Evolutionary conservation across 106 monocot species (phyloP), one percentile per base, ranked within the genome.

Genomic region (Hemerocallis citrina): DNA sequence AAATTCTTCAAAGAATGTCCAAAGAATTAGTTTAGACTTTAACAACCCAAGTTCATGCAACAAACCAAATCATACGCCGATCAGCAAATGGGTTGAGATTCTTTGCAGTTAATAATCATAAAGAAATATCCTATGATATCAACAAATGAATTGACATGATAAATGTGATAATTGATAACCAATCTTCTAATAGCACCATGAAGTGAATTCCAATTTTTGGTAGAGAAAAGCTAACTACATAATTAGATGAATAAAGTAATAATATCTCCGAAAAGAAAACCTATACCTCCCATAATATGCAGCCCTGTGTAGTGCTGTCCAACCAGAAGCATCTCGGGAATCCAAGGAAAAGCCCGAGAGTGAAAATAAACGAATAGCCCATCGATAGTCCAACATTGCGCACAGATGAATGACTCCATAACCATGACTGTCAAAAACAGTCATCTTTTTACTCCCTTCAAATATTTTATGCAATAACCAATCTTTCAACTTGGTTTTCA

Each of bases 261-360:
- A 59, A 39, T 59, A 39, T 25, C 40, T 1, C 16, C 20, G n/a
- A 11, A 20, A 24, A 59, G 13, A 62, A 44, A 62, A 68, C 40
- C 1, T 33, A 30, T 79, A 92, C 96, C 96, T 87, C 19, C 96
- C 88, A 72, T 38, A 72, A 66, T 68, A 78, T 50, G 96, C 91
- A 65, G 96, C 96, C 96, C 96, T 92, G 61, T 98, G 96, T 38
- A 98, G 72, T 12, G 96, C 81, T 54, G 96, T 92, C 96, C 96
- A 98, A 41, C 96, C 96, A 80, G 4, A 63, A 67, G 77, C 52
- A 79, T 98, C 96, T 5, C 96, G 78, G 66, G 88, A 91, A 79
- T 98, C 91, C 52, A 98, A 75, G n/a, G 96, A 85, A 32, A 98
- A 50, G n/a, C 82, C 81, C 23, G 93, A 85, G 4, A 74, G 49